Evolutionary conservation across 2,329 filamentous ascomycete genomes (phyloP).

Genomic region (Plenodomus lindquistii): DNA sequence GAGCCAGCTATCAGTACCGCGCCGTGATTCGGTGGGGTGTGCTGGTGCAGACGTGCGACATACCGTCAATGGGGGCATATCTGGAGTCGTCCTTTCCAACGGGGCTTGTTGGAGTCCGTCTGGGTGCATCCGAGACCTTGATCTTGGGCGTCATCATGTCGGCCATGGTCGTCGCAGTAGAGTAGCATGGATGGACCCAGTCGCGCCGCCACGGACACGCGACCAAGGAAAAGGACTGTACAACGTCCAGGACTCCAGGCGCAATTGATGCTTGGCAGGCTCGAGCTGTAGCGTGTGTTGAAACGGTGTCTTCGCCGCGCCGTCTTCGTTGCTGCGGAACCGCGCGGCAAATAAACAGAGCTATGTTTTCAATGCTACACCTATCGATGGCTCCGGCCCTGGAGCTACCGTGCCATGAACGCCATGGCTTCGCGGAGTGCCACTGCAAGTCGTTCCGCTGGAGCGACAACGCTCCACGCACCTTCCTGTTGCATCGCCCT

Average conservation of each 20-base stretch:
- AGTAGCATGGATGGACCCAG: constrained; percentile 17
- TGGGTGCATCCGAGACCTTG: constrained; percentile 49
- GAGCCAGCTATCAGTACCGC: constrained; percentile 20
- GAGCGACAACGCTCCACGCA: not conserved
- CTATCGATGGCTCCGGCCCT: not conserved
- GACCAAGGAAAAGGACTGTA: not conserved
- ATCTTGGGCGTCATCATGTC: constrained; percentile 48
- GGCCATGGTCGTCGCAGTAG: constrained; percentile 35
- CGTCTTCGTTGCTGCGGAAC: constrained; percentile 13
- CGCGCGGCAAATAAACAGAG: constrained; percentile 18
- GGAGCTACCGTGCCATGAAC: too few species aligned
- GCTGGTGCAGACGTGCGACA: constrained; percentile 5
- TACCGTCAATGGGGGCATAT: constrained; percentile 32
- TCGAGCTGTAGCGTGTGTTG: not conserved
- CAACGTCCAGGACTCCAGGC: not conserved
- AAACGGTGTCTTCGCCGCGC: not conserved
- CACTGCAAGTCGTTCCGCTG: not conserved
- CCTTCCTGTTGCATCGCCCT: not conserved
- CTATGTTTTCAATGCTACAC: constrained; percentile 1
- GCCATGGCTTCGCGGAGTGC: not conserved
- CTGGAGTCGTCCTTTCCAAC: constrained; percentile 32
- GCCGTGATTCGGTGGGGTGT: not conserved
- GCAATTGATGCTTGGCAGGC: not conserved
- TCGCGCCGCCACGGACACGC: constrained; percentile 4
- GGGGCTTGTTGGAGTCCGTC: constrained; percentile 34